Percentiles rank a stretch among this genome's conserved stretches.
phyloP scores from a whole-genome alignment of 2,329 filamentous ascomycete species.

The Pestalotiopsis fici region DNA sequence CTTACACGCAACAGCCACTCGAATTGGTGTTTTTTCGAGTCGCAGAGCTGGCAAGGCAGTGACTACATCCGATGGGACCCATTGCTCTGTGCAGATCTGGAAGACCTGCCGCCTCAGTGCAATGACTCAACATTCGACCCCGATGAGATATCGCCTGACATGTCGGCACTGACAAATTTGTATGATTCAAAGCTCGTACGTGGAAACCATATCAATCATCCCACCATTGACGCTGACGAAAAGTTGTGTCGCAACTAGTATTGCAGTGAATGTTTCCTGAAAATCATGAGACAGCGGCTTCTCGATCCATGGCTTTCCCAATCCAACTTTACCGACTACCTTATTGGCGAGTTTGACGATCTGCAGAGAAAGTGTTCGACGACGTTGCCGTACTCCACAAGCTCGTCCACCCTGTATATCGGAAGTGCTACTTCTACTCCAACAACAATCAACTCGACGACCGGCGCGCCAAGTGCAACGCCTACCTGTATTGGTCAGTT shows the following conservation, averaged over 20 bases:
- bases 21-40: constrained; percentile 17
- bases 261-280: constrained; percentile 21
- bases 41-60: constrained; percentile 17
- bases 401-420: neutral
- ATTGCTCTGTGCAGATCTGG: constrained; percentile 2
- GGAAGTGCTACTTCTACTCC: neutral
- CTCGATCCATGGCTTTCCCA: constrained; percentile 15
- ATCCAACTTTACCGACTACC: constrained; percentile 16
- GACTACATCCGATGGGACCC: constrained; percentile 16
- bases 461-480: constrained; percentile 8
- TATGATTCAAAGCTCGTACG: constrained; percentile 1
- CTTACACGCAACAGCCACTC: neutral
- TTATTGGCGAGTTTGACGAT: constrained; percentile 1
- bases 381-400: neutral
- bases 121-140: constrained; percentile 10
- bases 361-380: neutral
- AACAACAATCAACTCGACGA: neutral
- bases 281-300: constrained; percentile 17
- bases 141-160: constrained; percentile 8
- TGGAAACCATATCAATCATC: neutral
- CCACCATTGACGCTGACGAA: neutral
- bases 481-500: constrained; percentile 20
- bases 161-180: constrained; percentile 14
- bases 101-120: constrained; percentile 4
- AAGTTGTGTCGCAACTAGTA: constrained; percentile 8